Evolutionary conservation across 2,329 filamentous ascomycete species (phyloP), one percentile per base, ranked within the genome.

Genomic region (Talaromyces marneffei): DNA sequence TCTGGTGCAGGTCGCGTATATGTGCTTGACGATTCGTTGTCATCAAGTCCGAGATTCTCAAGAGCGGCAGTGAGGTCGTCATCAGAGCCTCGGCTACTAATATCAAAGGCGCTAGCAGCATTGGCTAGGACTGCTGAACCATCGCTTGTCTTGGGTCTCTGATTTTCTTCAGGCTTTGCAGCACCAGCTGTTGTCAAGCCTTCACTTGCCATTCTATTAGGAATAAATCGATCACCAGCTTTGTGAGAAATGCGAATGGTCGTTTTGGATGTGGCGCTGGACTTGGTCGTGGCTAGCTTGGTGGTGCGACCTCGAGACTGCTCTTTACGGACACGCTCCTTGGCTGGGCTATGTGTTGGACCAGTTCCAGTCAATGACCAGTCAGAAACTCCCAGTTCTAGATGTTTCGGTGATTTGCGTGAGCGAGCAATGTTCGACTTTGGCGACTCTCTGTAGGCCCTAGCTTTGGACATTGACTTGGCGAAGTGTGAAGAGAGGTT

Each of bases 371-470:
- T 91, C 69, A 99, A 82, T 18, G 90, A 86, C 82, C 93, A 97
- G 74, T 99, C 92, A 42, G 92, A 97, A 35, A 96, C 87, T 66
- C 91, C 92, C 42, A 96, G 85, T 77, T 97, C 93, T 40, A 97
- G 84, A 75, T 89, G 91, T 70, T 90, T 89, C 20, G 93, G 92
- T 46, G 91, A 92, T 62, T 87, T 83, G 61, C 85, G 84, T 44
- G 80, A 79, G 66, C 87, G 71, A 27, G 74, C 73, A 75, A 97
- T 97, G 82, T 97, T 97, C 63, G 92, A 97, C 82, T 97, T 97
- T 73, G 92, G 92, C 2, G 93, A 97, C 73, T 94, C 90, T 56
- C 90, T 88, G 75, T 90, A 88, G 42, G 84, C 80, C 42, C 74
- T 73, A 44, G 72, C 65, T 63, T 71, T 77, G 25, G 76, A 73